Evolutionary conservation across 139 green algal genomes (phyloP).

Genomic region (Auxenochlorella protothecoides): DNA sequence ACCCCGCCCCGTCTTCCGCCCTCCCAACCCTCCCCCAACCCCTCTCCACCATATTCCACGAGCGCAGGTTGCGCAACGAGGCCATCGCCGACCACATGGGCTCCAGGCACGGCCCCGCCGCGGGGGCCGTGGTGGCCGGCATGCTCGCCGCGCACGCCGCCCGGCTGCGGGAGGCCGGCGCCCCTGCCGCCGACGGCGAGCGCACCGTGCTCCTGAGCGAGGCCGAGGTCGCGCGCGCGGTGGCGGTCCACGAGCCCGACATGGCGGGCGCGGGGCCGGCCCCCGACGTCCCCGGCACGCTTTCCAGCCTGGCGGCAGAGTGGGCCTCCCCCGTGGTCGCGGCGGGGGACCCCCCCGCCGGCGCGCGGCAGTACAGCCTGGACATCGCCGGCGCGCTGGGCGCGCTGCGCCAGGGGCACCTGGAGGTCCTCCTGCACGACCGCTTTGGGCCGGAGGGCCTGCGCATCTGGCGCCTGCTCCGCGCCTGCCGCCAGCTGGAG

Average conservation of each 20-base stretch:
- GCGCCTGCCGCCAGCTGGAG: slow-evolving; percentile 59
- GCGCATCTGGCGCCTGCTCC: slow-evolving; percentile 68
- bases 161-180: too few relatives aligned
- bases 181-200: too few relatives aligned
- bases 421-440: neutral
- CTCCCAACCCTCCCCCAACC: neutral
- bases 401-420: slow-evolving; percentile 7
- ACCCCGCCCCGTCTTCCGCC: neutral
- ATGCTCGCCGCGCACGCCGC: slow-evolving; percentile 22
- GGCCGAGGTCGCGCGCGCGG: too few relatives aligned
- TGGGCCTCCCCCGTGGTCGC: too few relatives aligned
- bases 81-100: slow-evolving; percentile 27
- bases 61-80: slow-evolving; percentile 23
- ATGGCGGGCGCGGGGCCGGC: too few relatives aligned
- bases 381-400: slow-evolving; percentile 31
- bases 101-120: slow-evolving; percentile 27
- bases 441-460: slow-evolving; percentile 48
- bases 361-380: neutral
- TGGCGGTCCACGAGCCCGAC: too few relatives aligned
- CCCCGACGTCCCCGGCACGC: too few relatives aligned
- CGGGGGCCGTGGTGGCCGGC: slow-evolving; percentile 30
- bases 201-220: too few relatives aligned
- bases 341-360: too few relatives aligned
- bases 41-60: neutral
- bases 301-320: too few relatives aligned